phyloP scores from a whole-genome alignment of 768 basidiomycete species.

The Serendipita indica region DNA sequence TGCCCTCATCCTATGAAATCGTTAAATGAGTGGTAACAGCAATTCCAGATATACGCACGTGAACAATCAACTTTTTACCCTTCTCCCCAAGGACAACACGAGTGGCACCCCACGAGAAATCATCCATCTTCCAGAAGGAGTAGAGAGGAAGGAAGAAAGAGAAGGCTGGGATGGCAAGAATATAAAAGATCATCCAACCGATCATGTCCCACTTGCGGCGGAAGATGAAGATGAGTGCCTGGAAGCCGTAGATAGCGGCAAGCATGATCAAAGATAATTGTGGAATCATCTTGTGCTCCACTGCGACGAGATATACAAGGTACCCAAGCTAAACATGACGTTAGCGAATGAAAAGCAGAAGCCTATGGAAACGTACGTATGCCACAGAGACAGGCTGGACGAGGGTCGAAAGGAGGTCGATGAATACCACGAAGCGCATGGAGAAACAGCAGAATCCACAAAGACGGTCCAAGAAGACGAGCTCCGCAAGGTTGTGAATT shows the following conservation, averaged over 20 bases:
- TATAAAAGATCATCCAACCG: conserved; percentile 94
- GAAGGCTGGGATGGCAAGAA: conserved; percentile 84
- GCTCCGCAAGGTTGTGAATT: conserved; percentile 88
- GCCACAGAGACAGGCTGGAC: conserved; percentile 77
- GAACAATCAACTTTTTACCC: conserved; percentile 90
- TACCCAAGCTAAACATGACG: conserved; percentile 55
- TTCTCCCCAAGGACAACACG: conserved; percentile 86
- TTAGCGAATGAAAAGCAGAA: no score
- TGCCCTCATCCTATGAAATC: conserved; percentile 75
- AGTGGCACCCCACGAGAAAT: conserved; percentile 91
- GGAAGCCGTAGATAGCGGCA: conserved; percentile 85
- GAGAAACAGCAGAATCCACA: conserved; percentile 99
- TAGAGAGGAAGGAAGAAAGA: conserved; percentile 87
- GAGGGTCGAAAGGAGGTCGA: conserved; percentile 80
- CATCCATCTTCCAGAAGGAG: conserved; percentile 97
- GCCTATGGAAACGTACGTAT: conserved; percentile 75
- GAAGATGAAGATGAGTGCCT: conserved; percentile 81
- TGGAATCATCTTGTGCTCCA: conserved; percentile 52
- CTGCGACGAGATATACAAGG: conserved; percentile 67
- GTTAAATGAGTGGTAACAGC: background rate
- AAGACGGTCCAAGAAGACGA: conserved; percentile 79
- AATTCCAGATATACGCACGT: conserved; percentile 40
- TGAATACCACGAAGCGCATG: conserved; percentile 96
- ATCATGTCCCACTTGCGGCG: conserved; percentile 98
- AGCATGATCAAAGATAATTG: conserved; percentile 81